Base-by-base conservation (phyloP, 305 asterid species). In the Solanum hybrid region DNA sequence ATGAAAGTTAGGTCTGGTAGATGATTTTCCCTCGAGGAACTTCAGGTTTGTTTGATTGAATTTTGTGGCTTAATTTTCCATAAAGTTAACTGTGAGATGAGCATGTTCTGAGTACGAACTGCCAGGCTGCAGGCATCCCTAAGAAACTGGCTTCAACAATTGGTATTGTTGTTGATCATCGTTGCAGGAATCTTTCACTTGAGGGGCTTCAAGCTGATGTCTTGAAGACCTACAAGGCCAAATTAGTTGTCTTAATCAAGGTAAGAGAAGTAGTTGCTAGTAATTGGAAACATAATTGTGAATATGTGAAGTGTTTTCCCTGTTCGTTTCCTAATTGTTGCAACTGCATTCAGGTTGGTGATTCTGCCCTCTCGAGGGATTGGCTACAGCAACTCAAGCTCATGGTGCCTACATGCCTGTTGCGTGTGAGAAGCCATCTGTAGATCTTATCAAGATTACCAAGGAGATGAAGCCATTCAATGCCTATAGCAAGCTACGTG, bases 351-450 rank as follows among this genome's bases (percentile, higher is more conserved):
- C 88, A 85, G 88, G 51, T 97, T 90, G 98, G 97, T 84, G 98
- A 95, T 90, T 96, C 97, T 87, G 90, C 96, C 37, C 13, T 10
- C 90, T 98, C 1, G 97, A 95, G 94, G 98, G 95, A 90, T 89
- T 95, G 93, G 97, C 96, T 32, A 92, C 95, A 5, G 95, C 98
- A 86, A 96, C 98, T 6, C 98, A 95, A 92, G 96, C 95, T 27
- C 90, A 95, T 66, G 98, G 96, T 86, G 27, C 90, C 80, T 93
- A 64, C 94, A 45, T 96, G 95, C 98, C 98, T 1, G 93, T 96
- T 89, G 94, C 88, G 8, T 79, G 91, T 14, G 96, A 93, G 95
- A 87, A 37, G 34, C 88, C 78, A 86, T 64, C 79, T 94, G 95
- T 95, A 13, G 99, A 95, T 92, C 96, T 95, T 89, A 95, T 96